A percentile compares a stretch with the other conserved stretches of the same genome.
These are phyloP conservation scores for Fusarium praegraminearum DNA, from an alignment of 2,329 filamentous ascomycete genomes.

Conservation along the genomic window DNA sequence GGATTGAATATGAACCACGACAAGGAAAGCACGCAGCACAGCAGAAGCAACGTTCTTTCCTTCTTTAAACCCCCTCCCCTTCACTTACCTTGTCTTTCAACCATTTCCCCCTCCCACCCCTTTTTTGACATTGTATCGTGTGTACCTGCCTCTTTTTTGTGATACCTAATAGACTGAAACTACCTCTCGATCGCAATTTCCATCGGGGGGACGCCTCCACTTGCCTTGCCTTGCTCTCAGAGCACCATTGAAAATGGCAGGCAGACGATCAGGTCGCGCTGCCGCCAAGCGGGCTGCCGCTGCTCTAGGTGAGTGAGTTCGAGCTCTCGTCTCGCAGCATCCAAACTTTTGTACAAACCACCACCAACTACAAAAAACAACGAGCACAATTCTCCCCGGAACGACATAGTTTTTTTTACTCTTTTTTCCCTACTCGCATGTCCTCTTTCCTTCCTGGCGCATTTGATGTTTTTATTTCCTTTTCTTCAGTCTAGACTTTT, in stretches of 20 bases:
- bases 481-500: slow-evolving; percentile 8
- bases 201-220: slow-evolving; percentile 33
- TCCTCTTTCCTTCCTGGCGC: not conserved
- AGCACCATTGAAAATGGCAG: slow-evolving; percentile 49
- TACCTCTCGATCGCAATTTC: slow-evolving; percentile 28
- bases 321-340: slow-evolving; percentile 17
- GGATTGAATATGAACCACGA: slow-evolving; percentile 31
- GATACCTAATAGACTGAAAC: slow-evolving; percentile 33
- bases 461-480: slow-evolving; percentile 5
- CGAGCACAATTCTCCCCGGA: not conserved
- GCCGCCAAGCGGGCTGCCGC: slow-evolving; percentile 66
- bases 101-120: slow-evolving; percentile 8
- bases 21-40: slow-evolving; percentile 24
- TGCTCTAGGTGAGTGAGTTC: slow-evolving; percentile 61
- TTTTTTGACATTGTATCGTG: slow-evolving; percentile 15
- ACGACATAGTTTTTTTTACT: not conserved
- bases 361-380: slow-evolving; percentile 2
- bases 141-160: slow-evolving; percentile 11
- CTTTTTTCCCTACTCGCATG: not conserved
- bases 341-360: slow-evolving; percentile 23
- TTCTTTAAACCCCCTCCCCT: slow-evolving; percentile 27
- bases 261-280: slow-evolving; percentile 65
- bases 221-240: slow-evolving; percentile 16
- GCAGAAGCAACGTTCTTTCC: slow-evolving; percentile 18
- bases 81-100: slow-evolving; percentile 5